Evolutionary conservation across 768 basidiomycete species (phyloP).

Genomic region (Suillus brevipes): DNA sequence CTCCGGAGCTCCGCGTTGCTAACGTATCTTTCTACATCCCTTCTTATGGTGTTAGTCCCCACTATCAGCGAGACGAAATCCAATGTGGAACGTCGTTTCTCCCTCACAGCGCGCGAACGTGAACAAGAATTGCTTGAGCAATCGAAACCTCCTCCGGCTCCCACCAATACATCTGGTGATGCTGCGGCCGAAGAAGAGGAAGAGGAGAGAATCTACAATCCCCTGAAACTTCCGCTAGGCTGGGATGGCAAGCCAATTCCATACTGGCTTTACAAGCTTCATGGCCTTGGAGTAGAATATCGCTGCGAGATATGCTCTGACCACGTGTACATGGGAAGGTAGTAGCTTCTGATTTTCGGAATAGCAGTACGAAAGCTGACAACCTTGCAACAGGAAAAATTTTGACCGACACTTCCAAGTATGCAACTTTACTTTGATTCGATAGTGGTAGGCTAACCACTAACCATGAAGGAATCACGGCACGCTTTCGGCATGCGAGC

Average conservation of each 20-base stretch:
- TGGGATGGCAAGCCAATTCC: slow-evolving; percentile 99
- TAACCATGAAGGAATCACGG: slow-evolving; percentile 69
- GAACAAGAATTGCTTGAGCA: slow-evolving; percentile 90
- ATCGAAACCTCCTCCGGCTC: slow-evolving; percentile 47
- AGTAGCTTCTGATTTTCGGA: slow-evolving; percentile 11
- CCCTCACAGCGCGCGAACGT: slow-evolving; percentile 95
- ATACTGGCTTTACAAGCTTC: slow-evolving; percentile 97
- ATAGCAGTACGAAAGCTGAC: slow-evolving; percentile 17
- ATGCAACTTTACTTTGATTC: slow-evolving; percentile 14
- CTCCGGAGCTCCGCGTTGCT: slow-evolving; percentile 66
- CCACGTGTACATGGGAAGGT: slow-evolving; percentile 96
- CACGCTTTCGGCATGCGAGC: slow-evolving; percentile 99
- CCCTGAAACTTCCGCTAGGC: slow-evolving; percentile 91
- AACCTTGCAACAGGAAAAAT: slow-evolving; percentile 66
- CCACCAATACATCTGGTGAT: slow-evolving; percentile 45
- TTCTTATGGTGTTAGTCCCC: slow-evolving; percentile 63
- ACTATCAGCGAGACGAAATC: slow-evolving; percentile 88
- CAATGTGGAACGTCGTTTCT: slow-evolving; percentile 95
- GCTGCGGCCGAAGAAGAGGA: slow-evolving; percentile 85
- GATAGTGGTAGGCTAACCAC: slow-evolving; percentile 20
- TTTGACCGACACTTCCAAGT: slow-evolving; percentile 96
- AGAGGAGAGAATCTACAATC: slow-evolving; percentile 97
- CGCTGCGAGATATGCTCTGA: slow-evolving; percentile 97
- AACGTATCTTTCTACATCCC: slow-evolving; percentile 66
- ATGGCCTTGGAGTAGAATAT: slow-evolving; percentile 97